Evolutionary conservation across 768 basidiomycete species (phyloP), one percentile per base, ranked within the genome.

Genomic region (Kwoniella heveanensis): DNA sequence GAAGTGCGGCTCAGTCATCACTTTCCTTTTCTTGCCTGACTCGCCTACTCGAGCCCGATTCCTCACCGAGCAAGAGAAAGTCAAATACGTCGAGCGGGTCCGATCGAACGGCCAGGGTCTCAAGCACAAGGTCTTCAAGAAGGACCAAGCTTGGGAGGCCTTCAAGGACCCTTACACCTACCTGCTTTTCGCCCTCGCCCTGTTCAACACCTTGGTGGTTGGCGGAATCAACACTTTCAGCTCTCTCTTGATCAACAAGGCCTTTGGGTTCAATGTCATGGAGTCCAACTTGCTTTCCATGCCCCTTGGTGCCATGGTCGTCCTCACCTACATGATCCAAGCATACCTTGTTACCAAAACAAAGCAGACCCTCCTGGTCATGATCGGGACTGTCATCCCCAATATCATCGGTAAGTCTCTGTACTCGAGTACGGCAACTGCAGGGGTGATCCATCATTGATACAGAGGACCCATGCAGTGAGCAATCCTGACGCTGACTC

Each of bases 61-160:
- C 65, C 58, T 63, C 12, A 36, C 62, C 22, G 65, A 64, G 21
- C 83, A 83, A 64, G 1, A 90, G 86, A 67, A 77, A 32, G 15
- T 65, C 61, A 0, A 65, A 29, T 61, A 67, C 66, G 57, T 57
- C 50, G 52, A 67, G 48, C 25, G 75, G 65, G 59, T 77, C 66
- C 44, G 50, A 92, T 81, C 82, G 67, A 85, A 86, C 62, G 82
- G 84, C 49, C 85, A 84, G 24, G 84, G 84, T 13, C 81, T 85
- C 32, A 84, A 85, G 70, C 84, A 85, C 69, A 83, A 80, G 65
- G 77, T 80, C 29, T 85, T 83, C 76, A 85, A 85, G 46, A 59
- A 30, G 29, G 63, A 70, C 12, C 76, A 77, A 26, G 56, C 69
- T 81, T 78, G 69, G 47, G 85, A 86, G 69, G 85, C 82, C 1